Base-by-base conservation (phyloP, 208 protist genomes). In the Naegleria fowleri region DNA sequence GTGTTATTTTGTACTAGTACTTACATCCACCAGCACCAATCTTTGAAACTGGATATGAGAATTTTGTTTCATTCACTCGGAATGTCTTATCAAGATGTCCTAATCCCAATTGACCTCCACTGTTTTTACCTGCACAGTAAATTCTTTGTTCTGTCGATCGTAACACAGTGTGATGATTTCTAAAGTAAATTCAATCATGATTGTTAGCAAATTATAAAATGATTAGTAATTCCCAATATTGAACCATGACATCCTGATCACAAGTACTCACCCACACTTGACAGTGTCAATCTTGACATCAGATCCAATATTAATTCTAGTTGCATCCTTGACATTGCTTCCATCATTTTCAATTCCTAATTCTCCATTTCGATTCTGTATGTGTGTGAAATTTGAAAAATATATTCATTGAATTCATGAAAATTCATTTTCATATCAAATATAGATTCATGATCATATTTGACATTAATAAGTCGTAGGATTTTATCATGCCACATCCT, bases 261-360 rank as follows among this genome's bases (percentile, higher is more conserved):
- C 1, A 36, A 36, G 36, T 67, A 67, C 67, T 36, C n/a, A 79
- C 67, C 67, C 67, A 29, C 16, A 29, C 29, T 36, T 36, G 29
- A 79, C 67, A 79, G 19, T 79, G 9, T 79, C 67, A 79, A 79
- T 79, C 29, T 79, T 79, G 29, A 33, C 67, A 79, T 25, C 7
- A 79, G 16, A 11, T 29, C 55, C 55, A 36, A 79, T 36, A 36
- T 25, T 25, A 79, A 79, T 79, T 33, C 36, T 79, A 1, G 67
- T 79, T 11, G 29, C 67, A 79, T 36, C 67, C 9, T 79, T 36
- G 6, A 79, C 67, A 79, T 79, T 79, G 36, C 67, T 79, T 79
- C 67, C 67, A 79, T 79, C 67, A 79, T 79, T 79, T 36, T 79
- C 67, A 79, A 79, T 79, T 29, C 67, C 67, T n/a, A 79, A 36